Conservation (phyloP, 2,329 filamentous ascomycete species). For the Aspergillus sp. region DNA sequence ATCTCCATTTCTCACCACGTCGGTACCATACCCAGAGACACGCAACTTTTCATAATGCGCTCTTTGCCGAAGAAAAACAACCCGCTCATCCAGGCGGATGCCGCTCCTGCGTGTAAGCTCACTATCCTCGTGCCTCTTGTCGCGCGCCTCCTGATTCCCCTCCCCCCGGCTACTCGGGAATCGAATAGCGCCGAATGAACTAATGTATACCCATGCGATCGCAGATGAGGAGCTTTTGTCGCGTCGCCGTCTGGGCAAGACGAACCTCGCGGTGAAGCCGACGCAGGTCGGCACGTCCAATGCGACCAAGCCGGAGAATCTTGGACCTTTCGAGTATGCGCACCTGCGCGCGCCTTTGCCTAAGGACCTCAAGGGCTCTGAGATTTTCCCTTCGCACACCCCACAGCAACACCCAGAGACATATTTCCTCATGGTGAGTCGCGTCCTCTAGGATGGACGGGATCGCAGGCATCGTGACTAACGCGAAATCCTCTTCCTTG, state of each 20-base stretch:
- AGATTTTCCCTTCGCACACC: constrained; percentile 79
- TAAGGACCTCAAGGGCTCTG: constrained; percentile 80
- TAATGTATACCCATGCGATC: constrained; percentile 5
- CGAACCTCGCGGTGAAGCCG: constrained; percentile 81
- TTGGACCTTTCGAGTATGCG: constrained; percentile 91
- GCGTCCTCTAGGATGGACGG: neutral
- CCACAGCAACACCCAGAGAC: constrained; percentile 69
- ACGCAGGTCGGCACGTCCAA: constrained; percentile 68
- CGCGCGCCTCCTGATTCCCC: constrained; percentile 6
- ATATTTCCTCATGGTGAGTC: constrained; percentile 85
- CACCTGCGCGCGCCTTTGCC: constrained; percentile 90
- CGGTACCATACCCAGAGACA: constrained; percentile 7
- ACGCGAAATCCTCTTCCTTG: constrained; percentile 4
- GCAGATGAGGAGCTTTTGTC: constrained; percentile 72
- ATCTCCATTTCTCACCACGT: constrained; percentile 11
- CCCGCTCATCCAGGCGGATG: constrained; percentile 44
- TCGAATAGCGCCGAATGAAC: constrained; percentile 15
- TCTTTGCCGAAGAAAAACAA: constrained; percentile 47
- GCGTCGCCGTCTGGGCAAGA: constrained; percentile 87
- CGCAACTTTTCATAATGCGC: constrained; percentile 38
- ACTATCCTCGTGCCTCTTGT: constrained; percentile 14
- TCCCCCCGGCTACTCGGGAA: constrained; percentile 5
- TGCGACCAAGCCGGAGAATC: constrained; percentile 69
- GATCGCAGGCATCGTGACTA: neutral
- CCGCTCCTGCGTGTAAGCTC: constrained; percentile 46